Base-by-base conservation (phyloP, 2,329 filamentous ascomycete genomes). In the Colletotrichum neosansevieriae region DNA sequence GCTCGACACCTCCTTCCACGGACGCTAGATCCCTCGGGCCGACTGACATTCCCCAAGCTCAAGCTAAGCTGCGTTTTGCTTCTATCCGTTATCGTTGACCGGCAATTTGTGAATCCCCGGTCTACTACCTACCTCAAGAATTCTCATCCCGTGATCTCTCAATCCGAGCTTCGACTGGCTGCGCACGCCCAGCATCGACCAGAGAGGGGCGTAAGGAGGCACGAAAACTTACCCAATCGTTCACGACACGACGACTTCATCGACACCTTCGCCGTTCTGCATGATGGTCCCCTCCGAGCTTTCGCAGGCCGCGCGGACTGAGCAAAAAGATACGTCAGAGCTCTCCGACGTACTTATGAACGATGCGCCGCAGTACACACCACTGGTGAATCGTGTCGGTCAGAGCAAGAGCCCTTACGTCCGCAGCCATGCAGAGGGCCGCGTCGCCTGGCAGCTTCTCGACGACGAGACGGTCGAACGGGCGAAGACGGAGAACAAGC, bases 361-460 rank as follows among this genome's bases (percentile, higher is more conserved):
- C 51, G 70, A 44, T 47, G 58, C 69, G 9, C 42, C 63, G 6
- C 51, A 59, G 11, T 63, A 63, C 11, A 71, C 70, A 10, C 71
- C 71, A 53, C 75, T 82, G 57, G 75, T 71, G 56, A 83, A 83
- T 70, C 76, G 78, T 40, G 79, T 79, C 38, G 74, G 71, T 12
- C 71, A 75, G 50, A 81, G 80, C 72, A 75, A 76, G 69, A 89
- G 85, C 71, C 84, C 85, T 0, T 89, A 85, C 72, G 88, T 95
- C 49, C 89, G 90, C 64, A 89, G 86, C 56, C 94, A 97, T 77
- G 88, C 90, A 77, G 84, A 91, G 73, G 97, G 97, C 77, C 89
- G 91, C 2, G 94, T 98, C 42, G 90, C 91, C 74, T 99, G 96
- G 96, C 96, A 99, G 84, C 84, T 93, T 68, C 93, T 97, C 85